Conservation (phyloP, 1,284 basidiomycete genomes). For the Papiliotrema terrestris region DNA sequence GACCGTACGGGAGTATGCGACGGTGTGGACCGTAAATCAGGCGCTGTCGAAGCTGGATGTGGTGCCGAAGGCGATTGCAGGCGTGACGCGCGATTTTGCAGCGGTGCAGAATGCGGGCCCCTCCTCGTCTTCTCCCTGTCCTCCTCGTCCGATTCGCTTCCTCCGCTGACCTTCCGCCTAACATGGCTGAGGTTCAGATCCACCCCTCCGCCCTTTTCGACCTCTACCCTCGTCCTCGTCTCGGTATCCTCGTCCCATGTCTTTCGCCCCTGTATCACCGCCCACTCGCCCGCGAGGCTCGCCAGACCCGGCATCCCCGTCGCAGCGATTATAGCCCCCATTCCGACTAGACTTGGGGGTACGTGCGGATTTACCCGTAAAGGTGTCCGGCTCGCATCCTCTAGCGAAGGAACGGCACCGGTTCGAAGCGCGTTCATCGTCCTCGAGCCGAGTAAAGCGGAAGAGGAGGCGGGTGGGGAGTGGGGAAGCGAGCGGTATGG, state of each 20-base stretch:
- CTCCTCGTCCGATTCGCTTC: conserved; percentile 50
- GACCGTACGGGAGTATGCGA: conserved; percentile 5
- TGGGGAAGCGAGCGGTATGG: conserved; percentile 60
- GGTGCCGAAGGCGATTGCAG: conserved; percentile 8
- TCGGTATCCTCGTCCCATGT: conserved; percentile 40
- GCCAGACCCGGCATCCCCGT: conserved; percentile 75
- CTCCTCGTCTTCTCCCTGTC: conserved; percentile 16
- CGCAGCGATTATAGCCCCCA: conserved; percentile 73
- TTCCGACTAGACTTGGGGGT: conserved; percentile 76
- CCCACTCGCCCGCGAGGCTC: conserved; percentile 71
- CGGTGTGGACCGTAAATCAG: conserved; percentile 14
- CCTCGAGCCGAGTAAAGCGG: conserved; percentile 8
- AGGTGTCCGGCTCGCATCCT: background rate
- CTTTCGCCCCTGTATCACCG: conserved; percentile 76
- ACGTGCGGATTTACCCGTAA: conserved; percentile 65
- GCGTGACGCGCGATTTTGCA: background rate
- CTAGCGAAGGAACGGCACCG: background rate
- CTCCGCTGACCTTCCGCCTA: conserved; percentile 10
- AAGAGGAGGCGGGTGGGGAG: conserved; percentile 30
- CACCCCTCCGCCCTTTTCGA: conserved; percentile 40
- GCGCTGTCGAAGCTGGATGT: conserved; percentile 16
- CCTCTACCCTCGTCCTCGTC: conserved; percentile 39
- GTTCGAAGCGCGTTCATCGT: background rate
- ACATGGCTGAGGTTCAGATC: conserved; percentile 25
- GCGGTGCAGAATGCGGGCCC: background rate